Conservation (phyloP, 805 yeast genomes). For the Zygoascus biomembranicola region DNA sequence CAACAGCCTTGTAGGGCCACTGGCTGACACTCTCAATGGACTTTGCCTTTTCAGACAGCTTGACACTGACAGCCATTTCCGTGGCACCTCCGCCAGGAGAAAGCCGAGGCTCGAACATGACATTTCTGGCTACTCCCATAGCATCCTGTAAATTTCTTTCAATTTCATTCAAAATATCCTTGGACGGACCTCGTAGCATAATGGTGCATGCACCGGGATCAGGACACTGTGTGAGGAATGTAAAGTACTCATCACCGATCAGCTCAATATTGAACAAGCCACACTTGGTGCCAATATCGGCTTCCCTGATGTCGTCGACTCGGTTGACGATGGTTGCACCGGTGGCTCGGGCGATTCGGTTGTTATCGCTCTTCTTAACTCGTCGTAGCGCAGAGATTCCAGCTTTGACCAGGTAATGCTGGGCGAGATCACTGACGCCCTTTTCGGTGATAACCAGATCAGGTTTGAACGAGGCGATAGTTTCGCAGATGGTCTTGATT, state of each 20-base stretch:
- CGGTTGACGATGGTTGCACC: slow-evolving; percentile 97
- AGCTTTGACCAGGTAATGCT: slow-evolving; percentile 88
- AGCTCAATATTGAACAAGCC: slow-evolving; percentile 88
- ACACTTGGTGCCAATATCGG: slow-evolving; percentile 83
- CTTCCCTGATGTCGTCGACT: slow-evolving; percentile 85
- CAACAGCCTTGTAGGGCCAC: slow-evolving; percentile 98
- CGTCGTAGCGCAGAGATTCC: slow-evolving; percentile 90
- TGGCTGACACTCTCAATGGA: slow-evolving; percentile 90
- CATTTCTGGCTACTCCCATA: slow-evolving; percentile 94
- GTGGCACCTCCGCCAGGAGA: slow-evolving; percentile 99
- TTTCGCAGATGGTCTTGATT: slow-evolving; percentile 78
- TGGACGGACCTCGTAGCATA: slow-evolving; percentile 89
- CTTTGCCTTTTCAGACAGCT: slow-evolving; percentile 82
- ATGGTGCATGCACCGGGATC: slow-evolving; percentile 93
- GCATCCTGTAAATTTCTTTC: slow-evolving; percentile 98
- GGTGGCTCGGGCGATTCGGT: slow-evolving; percentile 92
- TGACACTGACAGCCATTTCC: slow-evolving; percentile 95
- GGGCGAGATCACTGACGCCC: slow-evolving; percentile 97
- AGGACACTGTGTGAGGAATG: slow-evolving; percentile 71
- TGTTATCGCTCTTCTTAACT: slow-evolving; percentile 90
- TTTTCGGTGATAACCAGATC: slow-evolving; percentile 94
- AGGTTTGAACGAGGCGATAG: slow-evolving; percentile 76
- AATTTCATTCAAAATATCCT: slow-evolving; percentile 91
- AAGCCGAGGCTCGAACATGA: slow-evolving; percentile 85
- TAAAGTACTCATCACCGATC: slow-evolving; percentile 95